phyloP scores from a whole-genome alignment of 306 rosid species.

The Comarum palustre region DNA sequence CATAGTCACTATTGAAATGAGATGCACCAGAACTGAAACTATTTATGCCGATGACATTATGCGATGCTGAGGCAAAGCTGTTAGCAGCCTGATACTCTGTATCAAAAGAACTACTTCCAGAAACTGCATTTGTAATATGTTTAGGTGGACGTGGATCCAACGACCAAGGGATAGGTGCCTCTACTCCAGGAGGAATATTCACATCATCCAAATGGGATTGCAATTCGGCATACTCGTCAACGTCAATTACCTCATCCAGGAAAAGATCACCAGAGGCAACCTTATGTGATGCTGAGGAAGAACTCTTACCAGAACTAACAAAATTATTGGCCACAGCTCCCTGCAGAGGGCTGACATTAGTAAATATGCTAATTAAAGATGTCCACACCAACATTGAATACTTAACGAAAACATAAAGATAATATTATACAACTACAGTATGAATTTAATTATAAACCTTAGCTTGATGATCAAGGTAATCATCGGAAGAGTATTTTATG shows the following conservation, averaged over 20 bases:
- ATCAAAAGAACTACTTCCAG: conserved; percentile 29
- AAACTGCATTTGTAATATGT: conserved; percentile 10
- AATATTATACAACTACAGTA: background rate
- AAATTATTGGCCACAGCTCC: conserved; percentile 28
- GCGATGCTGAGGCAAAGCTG: conserved; percentile 25
- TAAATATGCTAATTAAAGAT: conserved; percentile 9
- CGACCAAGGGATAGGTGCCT: conserved; percentile 56
- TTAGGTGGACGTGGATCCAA: conserved; percentile 14
- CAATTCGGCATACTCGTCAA: conserved; percentile 44
- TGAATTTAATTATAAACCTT: conserved; percentile 45
- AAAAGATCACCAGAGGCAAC: conserved; percentile 29
- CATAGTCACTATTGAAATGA: conserved; percentile 32
- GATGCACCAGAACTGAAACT: conserved; percentile 47
- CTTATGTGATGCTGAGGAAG: conserved; percentile 31
- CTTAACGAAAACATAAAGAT: background rate
- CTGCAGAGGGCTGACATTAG: conserved; percentile 26
- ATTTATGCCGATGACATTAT: conserved; percentile 44
- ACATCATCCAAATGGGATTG: conserved; percentile 57
- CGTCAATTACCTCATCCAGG: conserved; percentile 43
- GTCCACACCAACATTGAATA: background rate
- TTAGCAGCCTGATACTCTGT: conserved; percentile 15
- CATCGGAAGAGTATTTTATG: conserved; percentile 28
- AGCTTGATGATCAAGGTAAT: conserved; percentile 32
- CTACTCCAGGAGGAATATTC: conserved; percentile 64
- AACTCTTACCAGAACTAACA: conserved; percentile 31